Percentiles rank a stretch among this genome's conserved stretches.
phyloP scores from a whole-genome alignment of 768 basidiomycete genomes.

The Atractiella rhizophila region DNA sequence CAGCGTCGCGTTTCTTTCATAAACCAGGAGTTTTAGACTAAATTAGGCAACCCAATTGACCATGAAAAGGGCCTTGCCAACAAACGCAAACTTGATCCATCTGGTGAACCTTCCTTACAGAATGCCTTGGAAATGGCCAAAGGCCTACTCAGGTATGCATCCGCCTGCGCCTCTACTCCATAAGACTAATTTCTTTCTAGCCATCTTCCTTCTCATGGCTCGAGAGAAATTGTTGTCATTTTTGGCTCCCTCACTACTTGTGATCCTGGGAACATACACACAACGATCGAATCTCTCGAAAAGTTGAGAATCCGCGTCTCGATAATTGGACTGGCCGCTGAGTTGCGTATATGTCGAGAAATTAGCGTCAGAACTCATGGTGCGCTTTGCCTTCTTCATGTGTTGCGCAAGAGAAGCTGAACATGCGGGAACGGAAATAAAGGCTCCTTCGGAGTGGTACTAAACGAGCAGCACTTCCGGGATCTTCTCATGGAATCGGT shows the following conservation, averaged over 20 bases:
- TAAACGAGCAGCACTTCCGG: conserved; percentile 92
- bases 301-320: conserved; percentile 59
- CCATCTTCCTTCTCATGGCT: conserved; percentile 90
- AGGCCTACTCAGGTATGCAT: conserved; percentile 65
- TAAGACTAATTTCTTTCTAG: conserved; percentile 25
- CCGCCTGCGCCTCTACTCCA: background rate
- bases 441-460: conserved; percentile 61
- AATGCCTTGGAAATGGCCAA: conserved; percentile 94
- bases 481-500: conserved; percentile 87
- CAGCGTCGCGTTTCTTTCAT: conserved; percentile 13
- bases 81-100: conserved; percentile 62
- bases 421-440: no score
- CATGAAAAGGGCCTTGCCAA: conserved; percentile 64
- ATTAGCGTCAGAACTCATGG: conserved; percentile 80
- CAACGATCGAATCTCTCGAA: conserved; percentile 64
- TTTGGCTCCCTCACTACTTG: conserved; percentile 90
- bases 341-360: conserved; percentile 91
- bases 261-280: conserved; percentile 88
- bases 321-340: conserved; percentile 79
- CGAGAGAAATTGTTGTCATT: conserved; percentile 75
- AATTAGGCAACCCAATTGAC: conserved; percentile 74
- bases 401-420: no score
- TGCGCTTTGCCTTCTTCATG: conserved; percentile 23
- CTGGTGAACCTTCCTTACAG: conserved; percentile 82
- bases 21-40: background rate